Conservation (phyloP, 2,329 filamentous ascomycete species). For the Fusarium udum region DNA sequence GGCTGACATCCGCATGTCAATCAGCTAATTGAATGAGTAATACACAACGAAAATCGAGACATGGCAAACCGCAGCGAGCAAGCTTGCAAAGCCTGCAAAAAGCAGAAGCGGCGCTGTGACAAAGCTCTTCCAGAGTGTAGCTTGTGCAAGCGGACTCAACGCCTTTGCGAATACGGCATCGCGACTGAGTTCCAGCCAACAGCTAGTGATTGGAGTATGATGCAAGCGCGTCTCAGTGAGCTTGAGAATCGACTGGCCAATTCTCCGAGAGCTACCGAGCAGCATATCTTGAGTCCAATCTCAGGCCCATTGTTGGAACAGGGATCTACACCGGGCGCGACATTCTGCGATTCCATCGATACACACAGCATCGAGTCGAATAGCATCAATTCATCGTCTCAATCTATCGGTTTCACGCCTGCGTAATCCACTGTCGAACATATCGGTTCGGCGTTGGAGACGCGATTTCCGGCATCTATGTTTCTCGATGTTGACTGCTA, state of each 20-base stretch:
- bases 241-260: neutral
- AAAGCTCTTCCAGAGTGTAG: neutral
- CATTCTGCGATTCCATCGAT: neutral
- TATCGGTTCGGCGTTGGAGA: accelerated
- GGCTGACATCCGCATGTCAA: neutral
- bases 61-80: neutral
- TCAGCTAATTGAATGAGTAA: neutral
- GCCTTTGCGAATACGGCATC: neutral
- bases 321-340: neutral
- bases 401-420: neutral
- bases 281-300: neutral
- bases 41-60: accelerated
- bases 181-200: neutral
- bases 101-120: neutral
- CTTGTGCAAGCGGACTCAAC: neutral
- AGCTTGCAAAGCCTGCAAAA: neutral
- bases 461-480: neutral
- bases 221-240: neutral
- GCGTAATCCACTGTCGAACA: neutral
- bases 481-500: neutral
- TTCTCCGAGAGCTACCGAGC: neutral
- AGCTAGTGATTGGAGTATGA: neutral
- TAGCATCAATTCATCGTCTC: neutral
- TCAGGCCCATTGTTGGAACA: neutral
- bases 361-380: neutral